Conservation (phyloP, 352 stramenopile species). For the Proteromonas lacertae region DNA sequence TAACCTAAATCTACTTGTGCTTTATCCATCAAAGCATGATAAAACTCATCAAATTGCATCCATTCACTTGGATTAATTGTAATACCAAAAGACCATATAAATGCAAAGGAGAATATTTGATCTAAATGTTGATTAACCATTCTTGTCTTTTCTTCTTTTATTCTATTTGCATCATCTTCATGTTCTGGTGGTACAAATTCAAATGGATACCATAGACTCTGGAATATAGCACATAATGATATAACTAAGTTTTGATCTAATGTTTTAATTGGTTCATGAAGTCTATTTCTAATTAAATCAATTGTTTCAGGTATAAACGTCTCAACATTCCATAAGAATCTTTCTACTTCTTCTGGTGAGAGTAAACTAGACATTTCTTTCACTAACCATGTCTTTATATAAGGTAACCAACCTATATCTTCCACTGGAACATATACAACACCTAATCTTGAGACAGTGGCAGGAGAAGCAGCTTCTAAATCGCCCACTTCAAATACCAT, state of each 20-base stretch:
- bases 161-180: slow-evolving; percentile 6
- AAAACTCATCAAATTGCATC: slow-evolving; percentile 11
- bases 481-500: slow-evolving; percentile 73
- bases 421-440: slow-evolving; percentile 55
- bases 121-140: slow-evolving; percentile 10
- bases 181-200: slow-evolving; percentile 48
- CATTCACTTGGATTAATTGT: slow-evolving; percentile 1
- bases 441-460: slow-evolving; percentile 49
- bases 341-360: slow-evolving; percentile 11
- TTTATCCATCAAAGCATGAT: slow-evolving; percentile 11
- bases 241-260: slow-evolving; percentile 20
- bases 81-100: slow-evolving; percentile 15
- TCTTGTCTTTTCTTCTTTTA: slow-evolving; percentile 5
- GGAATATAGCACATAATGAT: slow-evolving; percentile 14
- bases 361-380: slow-evolving; percentile 15
- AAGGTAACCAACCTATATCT: slow-evolving; percentile 47
- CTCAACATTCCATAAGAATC: slow-evolving; percentile 15
- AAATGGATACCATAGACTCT: slow-evolving; percentile 43
- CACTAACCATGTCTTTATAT: slow-evolving; percentile 35
- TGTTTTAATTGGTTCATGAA: slow-evolving; percentile 15
- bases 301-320: slow-evolving; percentile 26
- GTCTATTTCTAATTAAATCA: slow-evolving; percentile 28
- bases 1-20: slow-evolving; percentile 12
- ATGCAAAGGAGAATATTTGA: slow-evolving; percentile 19
- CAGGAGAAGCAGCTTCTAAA: slow-evolving; percentile 42